Conservation (phyloP, 352 stramenopile genomes). For the Phytophthora sp. region DNA sequence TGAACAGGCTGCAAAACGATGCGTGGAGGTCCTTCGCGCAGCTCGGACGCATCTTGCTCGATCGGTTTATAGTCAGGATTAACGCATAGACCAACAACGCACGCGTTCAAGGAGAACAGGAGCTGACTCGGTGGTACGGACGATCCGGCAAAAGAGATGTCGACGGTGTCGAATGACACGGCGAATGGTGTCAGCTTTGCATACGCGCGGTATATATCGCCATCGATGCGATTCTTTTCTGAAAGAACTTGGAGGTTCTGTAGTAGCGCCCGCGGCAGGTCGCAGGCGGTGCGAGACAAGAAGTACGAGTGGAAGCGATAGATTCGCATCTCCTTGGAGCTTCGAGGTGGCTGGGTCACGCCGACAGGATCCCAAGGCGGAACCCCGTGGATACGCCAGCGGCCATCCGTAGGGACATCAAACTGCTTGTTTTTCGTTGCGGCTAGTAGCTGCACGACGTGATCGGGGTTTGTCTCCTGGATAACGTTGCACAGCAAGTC, state of each 20-base stretch:
- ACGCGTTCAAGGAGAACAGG: slow-evolving; percentile 74
- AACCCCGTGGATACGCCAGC: slow-evolving; percentile 66
- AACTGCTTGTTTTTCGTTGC: slow-evolving; percentile 90
- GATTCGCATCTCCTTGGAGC: slow-evolving; percentile 83
- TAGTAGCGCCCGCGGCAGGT: slow-evolving; percentile 43
- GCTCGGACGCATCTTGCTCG: slow-evolving; percentile 13
- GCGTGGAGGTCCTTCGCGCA: slow-evolving; percentile 39
- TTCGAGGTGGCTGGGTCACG: slow-evolving; percentile 64
- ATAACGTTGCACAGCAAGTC: slow-evolving; percentile 94
- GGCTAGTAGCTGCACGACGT: slow-evolving; percentile 95
- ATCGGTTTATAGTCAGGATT: slow-evolving; percentile 46
- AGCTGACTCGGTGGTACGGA: slow-evolving; percentile 79
- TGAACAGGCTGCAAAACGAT: slow-evolving; percentile 62
- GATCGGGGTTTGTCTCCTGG: slow-evolving; percentile 75
- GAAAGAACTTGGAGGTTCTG: slow-evolving; percentile 77
- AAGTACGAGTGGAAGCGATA: slow-evolving; percentile 89
- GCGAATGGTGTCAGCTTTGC: slow-evolving; percentile 46
- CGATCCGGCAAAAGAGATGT: slow-evolving; percentile 61
- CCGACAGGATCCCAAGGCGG: slow-evolving; percentile 73
- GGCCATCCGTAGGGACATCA: slow-evolving; percentile 56
- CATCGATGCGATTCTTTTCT: slow-evolving; percentile 70
- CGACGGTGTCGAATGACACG: slow-evolving; percentile 64
- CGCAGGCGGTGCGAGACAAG: slow-evolving; percentile 42
- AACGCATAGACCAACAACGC: slow-evolving; percentile 77
- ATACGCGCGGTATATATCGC: slow-evolving; percentile 62